Evolutionary conservation across 768 basidiomycete genomes (phyloP), one percentile per base, ranked within the genome.

Genomic region (Galerina marginata): DNA sequence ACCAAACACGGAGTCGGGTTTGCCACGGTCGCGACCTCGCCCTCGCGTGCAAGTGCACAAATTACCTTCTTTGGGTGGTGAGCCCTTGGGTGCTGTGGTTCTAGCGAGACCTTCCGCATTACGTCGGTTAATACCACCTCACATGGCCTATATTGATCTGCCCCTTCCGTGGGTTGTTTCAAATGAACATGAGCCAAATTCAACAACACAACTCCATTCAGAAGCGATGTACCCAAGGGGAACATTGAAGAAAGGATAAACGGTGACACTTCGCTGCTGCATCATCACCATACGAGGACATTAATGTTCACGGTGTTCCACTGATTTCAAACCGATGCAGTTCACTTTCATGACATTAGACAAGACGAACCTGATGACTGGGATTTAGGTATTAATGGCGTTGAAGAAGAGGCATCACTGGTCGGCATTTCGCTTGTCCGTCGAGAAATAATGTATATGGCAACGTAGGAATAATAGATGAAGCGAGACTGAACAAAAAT

Each of bases 21-120:
- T 29, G n/a, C 58, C 62, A 63, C 62, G 58, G 38, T 50, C 40
- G 9, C 39, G 29, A 53, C 25, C 57, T 45, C 54, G 52, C 46
- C 23, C 38, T 26, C 43, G 46, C 45, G 52, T 14, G 54, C 45
- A 36, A 55, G 45, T 15, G 26, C 6, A 11, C 25, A 43, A 10
- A 45, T 26, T 58, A 44, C 60, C 56, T 47, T 45, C 43, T 62
- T 57, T 20, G 56, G 60, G 16, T 33, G 6, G 25, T 14, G 14
- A 16, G 6, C 23, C 14, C 37, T n/a, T n/a, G 29, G 20, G 29
- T 48, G 40, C 33, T 43, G 53, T 26, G 44, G 12, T 38, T 50
- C 29, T 26, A 26, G 57, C n/a, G 11, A n/a, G 39, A 40, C 39
- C 46, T 42, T 37, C 26, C 33, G 20, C 45, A 56, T 44, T 12